A percentile compares a stretch with the other conserved stretches of the same genome.
Conservation (phyloP, 441 rosid genomes). For the Dalechampia spathulata region DNA sequence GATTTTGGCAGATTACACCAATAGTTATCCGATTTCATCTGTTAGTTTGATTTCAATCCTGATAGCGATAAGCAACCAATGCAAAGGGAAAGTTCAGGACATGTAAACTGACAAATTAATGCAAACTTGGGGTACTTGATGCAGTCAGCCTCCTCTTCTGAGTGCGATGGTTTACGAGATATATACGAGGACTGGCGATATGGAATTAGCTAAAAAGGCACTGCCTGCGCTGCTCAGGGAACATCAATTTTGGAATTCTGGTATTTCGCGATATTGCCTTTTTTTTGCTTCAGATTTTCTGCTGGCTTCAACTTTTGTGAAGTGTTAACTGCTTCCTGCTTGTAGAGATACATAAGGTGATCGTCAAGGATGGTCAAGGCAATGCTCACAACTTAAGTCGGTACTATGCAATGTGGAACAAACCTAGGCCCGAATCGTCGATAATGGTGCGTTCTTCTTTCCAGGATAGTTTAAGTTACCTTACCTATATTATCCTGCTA, state of each 20-base stretch:
- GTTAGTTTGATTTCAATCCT: background rate
- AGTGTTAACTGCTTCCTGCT: background rate
- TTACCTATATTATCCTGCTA: no score
- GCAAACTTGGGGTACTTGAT: conserved; percentile 4
- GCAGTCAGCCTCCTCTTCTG: conserved; percentile 83
- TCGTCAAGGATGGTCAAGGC: conserved; percentile 40
- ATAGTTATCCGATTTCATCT: background rate
- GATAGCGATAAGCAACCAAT: background rate
- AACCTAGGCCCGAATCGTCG: conserved; percentile 79
- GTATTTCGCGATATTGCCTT: conserved; percentile 22
- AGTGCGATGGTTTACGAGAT: conserved; percentile 78
- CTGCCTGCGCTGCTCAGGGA: conserved; percentile 69
- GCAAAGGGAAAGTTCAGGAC: background rate
- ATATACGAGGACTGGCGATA: conserved; percentile 50
- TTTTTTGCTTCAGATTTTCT: background rate
- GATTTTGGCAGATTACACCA: background rate
- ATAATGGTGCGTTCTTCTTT: conserved; percentile 37
- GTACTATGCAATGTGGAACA: conserved; percentile 90
- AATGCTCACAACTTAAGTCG: conserved; percentile 48
- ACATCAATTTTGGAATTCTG: conserved; percentile 79
- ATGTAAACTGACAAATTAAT: background rate
- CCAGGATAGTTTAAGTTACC: background rate
- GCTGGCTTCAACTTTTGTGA: conserved; percentile 1
- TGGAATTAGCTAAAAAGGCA: conserved; percentile 41
- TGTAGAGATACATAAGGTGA: conserved; percentile 61